These are phyloP conservation scores for Metschnikowia cerradonensis DNA, from an alignment of 805 yeast species.

Conservation along the genomic window DNA sequence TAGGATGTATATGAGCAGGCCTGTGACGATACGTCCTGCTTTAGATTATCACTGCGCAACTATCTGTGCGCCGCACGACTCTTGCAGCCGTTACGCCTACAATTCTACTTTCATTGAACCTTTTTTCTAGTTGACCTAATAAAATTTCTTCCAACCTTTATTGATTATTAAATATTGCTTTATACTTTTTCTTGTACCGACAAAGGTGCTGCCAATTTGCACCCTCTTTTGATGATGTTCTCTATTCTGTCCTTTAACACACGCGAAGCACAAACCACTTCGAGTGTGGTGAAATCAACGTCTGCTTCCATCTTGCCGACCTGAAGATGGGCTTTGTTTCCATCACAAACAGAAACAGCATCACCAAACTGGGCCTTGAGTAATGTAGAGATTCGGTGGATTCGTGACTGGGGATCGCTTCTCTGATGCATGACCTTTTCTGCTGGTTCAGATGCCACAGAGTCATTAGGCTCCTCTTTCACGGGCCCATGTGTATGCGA, in stretches of 20 bases:
- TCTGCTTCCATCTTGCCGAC: slow-evolving; percentile 75
- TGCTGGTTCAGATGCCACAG: slow-evolving; percentile 9
- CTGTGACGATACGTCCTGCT: background rate
- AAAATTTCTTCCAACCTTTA: background rate
- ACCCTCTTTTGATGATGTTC: slow-evolving; percentile 73
- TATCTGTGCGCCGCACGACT: slow-evolving; percentile 5
- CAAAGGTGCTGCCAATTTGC: slow-evolving; percentile 80
- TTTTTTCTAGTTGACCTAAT: background rate
- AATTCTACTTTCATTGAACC: background rate
- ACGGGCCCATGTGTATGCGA: slow-evolving; percentile 44
- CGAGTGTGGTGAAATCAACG: slow-evolving; percentile 59
- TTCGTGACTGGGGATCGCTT: slow-evolving; percentile 28
- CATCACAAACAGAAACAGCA: slow-evolving; percentile 40
- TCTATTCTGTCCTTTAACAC: slow-evolving; percentile 80
- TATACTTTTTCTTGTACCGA: background rate
- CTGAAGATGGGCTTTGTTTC: slow-evolving; percentile 53
- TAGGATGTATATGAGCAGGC: background rate
- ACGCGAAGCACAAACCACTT: slow-evolving; percentile 66
- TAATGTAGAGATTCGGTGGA: slow-evolving; percentile 53
- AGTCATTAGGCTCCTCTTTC: slow-evolving; percentile 21
- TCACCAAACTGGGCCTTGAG: slow-evolving; percentile 88
- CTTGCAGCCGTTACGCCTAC: background rate
- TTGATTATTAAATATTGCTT: background rate
- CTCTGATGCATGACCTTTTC: slow-evolving; percentile 23
- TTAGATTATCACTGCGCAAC: background rate